Evolutionary conservation across 163 green algal genomes (phyloP).

Genomic region (Chlorella variabilis): DNA sequence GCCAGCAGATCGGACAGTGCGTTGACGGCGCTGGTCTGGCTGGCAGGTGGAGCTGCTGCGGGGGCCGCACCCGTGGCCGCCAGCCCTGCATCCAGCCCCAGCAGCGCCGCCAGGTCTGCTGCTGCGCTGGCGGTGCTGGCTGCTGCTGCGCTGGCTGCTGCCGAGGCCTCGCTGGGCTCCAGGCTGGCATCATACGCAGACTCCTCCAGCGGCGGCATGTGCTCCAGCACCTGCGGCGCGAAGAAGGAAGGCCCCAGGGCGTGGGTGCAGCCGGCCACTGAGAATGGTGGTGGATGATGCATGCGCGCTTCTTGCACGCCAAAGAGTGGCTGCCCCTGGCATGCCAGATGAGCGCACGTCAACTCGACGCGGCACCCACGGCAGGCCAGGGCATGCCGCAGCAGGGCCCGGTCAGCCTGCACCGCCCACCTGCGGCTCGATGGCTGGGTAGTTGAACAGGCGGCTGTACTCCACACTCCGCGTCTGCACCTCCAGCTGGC

Average conservation of each 20-base stretch:
- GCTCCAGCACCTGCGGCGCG: constrained; percentile 79
- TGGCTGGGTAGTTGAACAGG: constrained; percentile 74
- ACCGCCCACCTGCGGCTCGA: constrained; percentile 48
- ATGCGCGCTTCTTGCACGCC: no score
- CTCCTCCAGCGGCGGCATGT: constrained; percentile 93
- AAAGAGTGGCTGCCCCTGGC: no score
- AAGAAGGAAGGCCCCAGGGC: no score
- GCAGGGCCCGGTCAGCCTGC: no score
- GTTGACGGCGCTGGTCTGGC: not conserved
- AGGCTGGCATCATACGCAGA: constrained; percentile 64
- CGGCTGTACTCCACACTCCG: constrained; percentile 86
- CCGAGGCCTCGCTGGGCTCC: constrained; percentile 33
- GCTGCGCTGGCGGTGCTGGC: constrained; percentile 27
- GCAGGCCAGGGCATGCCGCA: no score
- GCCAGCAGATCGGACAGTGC: constrained; percentile 53
- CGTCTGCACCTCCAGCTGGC: constrained; percentile 90
- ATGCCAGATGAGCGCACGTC: no score
- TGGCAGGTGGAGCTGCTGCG: constrained; percentile 8
- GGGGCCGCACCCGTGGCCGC: not conserved
- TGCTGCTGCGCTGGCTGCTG: constrained; percentile 13
- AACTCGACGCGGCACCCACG: not conserved
- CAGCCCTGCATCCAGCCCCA: constrained; percentile 60
- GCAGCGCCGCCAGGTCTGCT: constrained; percentile 57
- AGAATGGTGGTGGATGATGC: no score
- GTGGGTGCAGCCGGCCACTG: no score